Base-by-base conservation (phyloP, 2,329 filamentous ascomycete genomes). In the Alternaria consortialis region DNA sequence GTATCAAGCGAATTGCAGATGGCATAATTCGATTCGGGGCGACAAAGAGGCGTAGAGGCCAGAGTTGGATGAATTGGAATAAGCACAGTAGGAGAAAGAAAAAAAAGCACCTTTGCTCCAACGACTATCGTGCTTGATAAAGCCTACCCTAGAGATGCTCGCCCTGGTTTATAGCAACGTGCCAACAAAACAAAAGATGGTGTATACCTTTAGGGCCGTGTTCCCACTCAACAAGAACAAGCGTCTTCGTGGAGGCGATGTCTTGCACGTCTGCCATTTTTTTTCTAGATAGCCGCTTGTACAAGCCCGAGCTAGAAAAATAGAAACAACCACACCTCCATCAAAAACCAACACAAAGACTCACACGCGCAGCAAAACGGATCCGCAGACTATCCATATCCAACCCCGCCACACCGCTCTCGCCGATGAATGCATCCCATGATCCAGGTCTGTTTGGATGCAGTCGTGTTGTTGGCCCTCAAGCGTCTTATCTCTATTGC, bases 401-500 rank as follows among this genome's bases (percentile, higher is more conserved):
- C 40, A 32, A 31, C 32, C 44, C 44, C 52, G 39, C 57, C 29
- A 37, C 44, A 42, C 46, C 32, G 58, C 37, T 55, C 23, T 43
- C 40, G 40, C 40, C 53, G 40, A 29, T 47, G 53, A 29, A 55
- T 39, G 42, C 40, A 46, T 46, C 53, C 42, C 50, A 40, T 37
- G 53, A 46, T 55, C 31, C 20, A 37, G 53, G 42, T 58, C 46
- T 60, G 55, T 48, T 54, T 56, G 59, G 48, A 62, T 54, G 42
- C 57, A 52, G 63, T 58, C 56, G 56, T 53, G 62, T 46, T 63
- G 40, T 31, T 60, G 32, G 47, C 55, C 23, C 48, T 37, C 56
- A 54, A 62, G 51, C 57, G 62, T 63, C 64, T 65, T 67, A 67
- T 67, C 65, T 65, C 51, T 36, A 60, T 50, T 36, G 23, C 20